These are phyloP conservation scores for Penicillium paradoxum DNA, from an alignment of 495 filamentous ascomycete species.

Conservation along the genomic window DNA sequence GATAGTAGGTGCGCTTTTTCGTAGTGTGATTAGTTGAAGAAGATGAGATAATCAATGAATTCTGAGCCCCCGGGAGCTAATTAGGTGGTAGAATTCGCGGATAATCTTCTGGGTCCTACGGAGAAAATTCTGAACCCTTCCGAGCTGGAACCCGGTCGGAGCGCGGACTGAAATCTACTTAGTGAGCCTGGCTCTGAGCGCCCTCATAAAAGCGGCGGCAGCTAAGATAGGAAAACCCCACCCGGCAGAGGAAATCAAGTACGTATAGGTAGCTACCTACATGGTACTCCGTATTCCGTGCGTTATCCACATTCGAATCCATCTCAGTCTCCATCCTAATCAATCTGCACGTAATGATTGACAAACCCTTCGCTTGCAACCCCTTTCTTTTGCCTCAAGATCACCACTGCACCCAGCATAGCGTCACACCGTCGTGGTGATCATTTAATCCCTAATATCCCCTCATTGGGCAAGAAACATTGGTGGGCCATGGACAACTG, in stretches of 20 bases:
- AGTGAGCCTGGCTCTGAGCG: constrained; percentile 26
- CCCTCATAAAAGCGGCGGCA: constrained; percentile 28
- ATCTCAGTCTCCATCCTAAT: neutral
- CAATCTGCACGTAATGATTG: neutral
- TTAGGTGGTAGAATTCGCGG: too few relatives aligned
- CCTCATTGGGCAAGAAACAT: neutral
- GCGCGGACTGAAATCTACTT: constrained; percentile 18
- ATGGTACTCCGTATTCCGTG: neutral
- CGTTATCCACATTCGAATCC: neutral
- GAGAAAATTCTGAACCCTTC: too few relatives aligned
- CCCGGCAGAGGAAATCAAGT: constrained; percentile 7
- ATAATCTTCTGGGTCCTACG: too few relatives aligned
- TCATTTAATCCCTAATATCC: neutral
- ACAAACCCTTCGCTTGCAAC: neutral
- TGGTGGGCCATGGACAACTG: constrained; percentile 3
- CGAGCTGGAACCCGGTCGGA: too few relatives aligned
- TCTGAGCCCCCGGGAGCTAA: too few relatives aligned
- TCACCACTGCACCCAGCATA: neutral
- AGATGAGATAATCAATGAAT: too few relatives aligned
- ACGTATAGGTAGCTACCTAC: neutral
- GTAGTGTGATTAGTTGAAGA: too few relatives aligned
- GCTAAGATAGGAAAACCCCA: constrained; percentile 20
- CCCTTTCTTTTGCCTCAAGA: neutral
- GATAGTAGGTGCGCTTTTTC: too few relatives aligned
- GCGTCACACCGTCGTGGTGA: neutral